Evolutionary conservation across 2,329 filamentous ascomycete genomes (phyloP).

Genomic region (Bimuria novae-zelandiae): DNA sequence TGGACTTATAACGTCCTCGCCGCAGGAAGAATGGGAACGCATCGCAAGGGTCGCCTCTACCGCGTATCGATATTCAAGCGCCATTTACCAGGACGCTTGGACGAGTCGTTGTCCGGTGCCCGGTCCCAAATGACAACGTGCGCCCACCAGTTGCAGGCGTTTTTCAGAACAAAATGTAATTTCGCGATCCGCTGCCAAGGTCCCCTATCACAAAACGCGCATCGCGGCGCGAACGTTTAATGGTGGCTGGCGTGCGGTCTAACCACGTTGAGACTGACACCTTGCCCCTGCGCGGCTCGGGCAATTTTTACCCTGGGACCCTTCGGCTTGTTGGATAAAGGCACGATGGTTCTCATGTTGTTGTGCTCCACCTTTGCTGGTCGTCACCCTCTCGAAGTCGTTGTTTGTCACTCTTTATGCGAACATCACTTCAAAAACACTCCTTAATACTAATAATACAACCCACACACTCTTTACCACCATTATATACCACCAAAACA

Average conservation of each 20-base stretch:
- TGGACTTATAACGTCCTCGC: neutral
- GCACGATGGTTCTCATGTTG: constrained; percentile 6
- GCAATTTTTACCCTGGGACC: constrained; percentile 4
- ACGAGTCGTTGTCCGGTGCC: constrained; percentile 4
- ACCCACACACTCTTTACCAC: constrained; percentile 1
- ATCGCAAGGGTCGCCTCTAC: neutral
- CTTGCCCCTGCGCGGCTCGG: neutral
- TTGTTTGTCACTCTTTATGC: constrained; percentile 15
- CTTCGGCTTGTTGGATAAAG: constrained; percentile 11
- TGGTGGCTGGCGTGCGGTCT: constrained; percentile 1
- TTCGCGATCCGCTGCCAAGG: constrained; percentile 10
- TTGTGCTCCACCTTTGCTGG: constrained; percentile 7
- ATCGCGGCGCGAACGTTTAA: neutral
- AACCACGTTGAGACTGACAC: constrained; percentile 3
- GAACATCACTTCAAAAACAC: neutral
- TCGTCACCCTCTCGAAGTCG: constrained; percentile 4
- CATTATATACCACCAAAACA: constrained; percentile 5
- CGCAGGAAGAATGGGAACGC: neutral
- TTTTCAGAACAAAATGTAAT: constrained; percentile 2
- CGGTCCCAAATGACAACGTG: neutral
- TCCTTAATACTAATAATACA: constrained; percentile 5
- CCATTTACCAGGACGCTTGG: neutral
- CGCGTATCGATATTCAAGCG: constrained; percentile 4
- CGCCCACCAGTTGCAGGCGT: constrained; percentile 3
- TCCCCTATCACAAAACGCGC: constrained; percentile 1